Base-by-base conservation (phyloP, 2,329 filamentous ascomycete species). In the Ceratocystis destructans region DNA sequence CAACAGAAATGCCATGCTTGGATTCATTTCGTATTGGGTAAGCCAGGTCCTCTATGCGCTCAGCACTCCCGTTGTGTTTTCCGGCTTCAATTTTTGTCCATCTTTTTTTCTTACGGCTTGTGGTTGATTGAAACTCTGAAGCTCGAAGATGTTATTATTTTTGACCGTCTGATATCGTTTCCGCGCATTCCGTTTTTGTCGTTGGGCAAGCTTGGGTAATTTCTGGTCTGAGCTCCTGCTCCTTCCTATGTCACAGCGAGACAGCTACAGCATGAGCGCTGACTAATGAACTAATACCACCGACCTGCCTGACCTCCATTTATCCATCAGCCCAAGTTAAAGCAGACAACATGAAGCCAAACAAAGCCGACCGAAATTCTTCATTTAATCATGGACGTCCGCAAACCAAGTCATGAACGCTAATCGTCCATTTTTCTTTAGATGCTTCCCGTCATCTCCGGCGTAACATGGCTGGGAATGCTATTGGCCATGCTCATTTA, bases 391-490 rank as follows among this genome's bases (percentile, higher is more conserved):
- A 55, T 28, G 20, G 20, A 55, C 46, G 46, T 22, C 5, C 12
- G n/a, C n/a, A 15, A 55, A 55, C 22, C 5, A 25, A 31, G 17
- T 48, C n/a, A 48, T 48, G 17, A 20, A 17, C 17, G 46, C 46
- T 22, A 15, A 45, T 7, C 5, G 25, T 17, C 31, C 15, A 17
- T 45, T 65, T 45, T 64, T 57, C 8, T 53, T 20, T 66, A 81
- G 87, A 76, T 87, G 67, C 79, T 91, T 44, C 89, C 89, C 70
- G 77, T 90, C 68, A 79, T 91, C 70, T 85, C 87, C 61, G 82
- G 84, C 70, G 71, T 82, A 67, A 77, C 83, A 70, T 88, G 86
- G 86, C 78, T 87, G 12, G 80, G 79, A 69, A 90, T 85, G 73
- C 80, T 92, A 17, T 79, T 90, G 31, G 84, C 81, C 66, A 82